Percentiles rank a stretch among this genome's conserved stretches.
Evolutionary conservation across 2,329 filamentous ascomycete genomes (phyloP).

Genomic region (Diaporthe vaccinii): DNA sequence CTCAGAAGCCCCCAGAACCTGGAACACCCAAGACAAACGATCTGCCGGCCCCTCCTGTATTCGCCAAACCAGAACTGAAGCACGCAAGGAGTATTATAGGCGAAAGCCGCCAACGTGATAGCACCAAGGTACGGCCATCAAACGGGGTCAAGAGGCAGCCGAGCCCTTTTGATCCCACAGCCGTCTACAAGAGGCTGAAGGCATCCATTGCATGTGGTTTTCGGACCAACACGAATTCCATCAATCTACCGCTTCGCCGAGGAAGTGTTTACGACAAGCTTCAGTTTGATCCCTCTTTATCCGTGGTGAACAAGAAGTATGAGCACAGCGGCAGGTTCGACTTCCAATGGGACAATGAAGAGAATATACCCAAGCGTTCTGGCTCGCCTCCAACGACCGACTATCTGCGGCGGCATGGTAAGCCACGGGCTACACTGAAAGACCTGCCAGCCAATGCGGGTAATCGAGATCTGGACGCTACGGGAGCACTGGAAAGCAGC

Average conservation of each 20-base stretch:
- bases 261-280: constrained; percentile 68
- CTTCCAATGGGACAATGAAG: constrained; percentile 53
- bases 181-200: constrained; percentile 70
- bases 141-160: constrained; percentile 62
- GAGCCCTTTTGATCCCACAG: constrained; percentile 70
- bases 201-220: constrained; percentile 57
- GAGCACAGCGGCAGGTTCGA: constrained; percentile 69
- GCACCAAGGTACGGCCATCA: constrained; percentile 48
- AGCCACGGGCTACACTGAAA: constrained; percentile 54
- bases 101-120: constrained; percentile 51
- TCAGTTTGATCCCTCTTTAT: constrained; percentile 65
- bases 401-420: constrained; percentile 63
- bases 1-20: constrained; percentile 41
- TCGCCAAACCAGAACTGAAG: constrained; percentile 71
- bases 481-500: constrained; percentile 52
- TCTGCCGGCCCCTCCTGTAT: constrained; percentile 53
- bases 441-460: constrained; percentile 53
- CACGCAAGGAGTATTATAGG: constrained; percentile 69
- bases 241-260: constrained; percentile 50
- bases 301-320: constrained; percentile 70
- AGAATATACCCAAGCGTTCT: constrained; percentile 46
- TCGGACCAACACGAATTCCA: constrained; percentile 44
- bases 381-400: constrained; percentile 60
- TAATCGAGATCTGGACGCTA: constrained; percentile 54
- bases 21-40: constrained; percentile 36